Evolutionary conservation across 352 stramenopile species (phyloP).

Genomic region (Globisporangium takayamanum): DNA sequence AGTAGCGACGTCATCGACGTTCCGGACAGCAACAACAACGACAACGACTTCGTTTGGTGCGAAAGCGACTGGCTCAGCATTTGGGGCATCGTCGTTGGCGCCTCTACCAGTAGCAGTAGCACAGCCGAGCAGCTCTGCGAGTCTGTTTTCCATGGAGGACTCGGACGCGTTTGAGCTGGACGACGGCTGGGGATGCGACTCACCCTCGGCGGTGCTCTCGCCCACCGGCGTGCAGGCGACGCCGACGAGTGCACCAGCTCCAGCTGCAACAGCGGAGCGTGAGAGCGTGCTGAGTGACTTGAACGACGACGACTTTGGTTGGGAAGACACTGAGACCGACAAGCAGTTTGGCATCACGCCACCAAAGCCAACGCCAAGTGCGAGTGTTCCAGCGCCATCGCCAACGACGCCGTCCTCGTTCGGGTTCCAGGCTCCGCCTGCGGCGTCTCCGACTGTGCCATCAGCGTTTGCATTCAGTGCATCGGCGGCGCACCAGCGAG

Average conservation of each 20-base stretch:
- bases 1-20: neutral
- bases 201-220: slow-evolving; percentile 60
- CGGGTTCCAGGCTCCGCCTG: neutral
- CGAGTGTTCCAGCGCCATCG: neutral
- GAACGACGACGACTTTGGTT: slow-evolving; percentile 36
- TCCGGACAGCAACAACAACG: neutral
- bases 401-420: neutral
- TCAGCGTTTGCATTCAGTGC: neutral
- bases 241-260: slow-evolving; percentile 12
- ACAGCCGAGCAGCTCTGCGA: slow-evolving; percentile 26
- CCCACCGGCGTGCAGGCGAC: slow-evolving; percentile 47
- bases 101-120: neutral
- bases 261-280: slow-evolving; percentile 2
- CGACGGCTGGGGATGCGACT: slow-evolving; percentile 71
- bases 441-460: neutral
- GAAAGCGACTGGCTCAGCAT: slow-evolving; percentile 1
- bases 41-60: neutral
- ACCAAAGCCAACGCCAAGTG: slow-evolving; percentile 8
- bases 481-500: neutral
- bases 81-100: neutral
- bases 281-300: slow-evolving; percentile 1
- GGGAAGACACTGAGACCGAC: slow-evolving; percentile 34
- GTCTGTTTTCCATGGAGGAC: slow-evolving; percentile 74
- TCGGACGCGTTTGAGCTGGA: slow-evolving; percentile 50
- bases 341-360: slow-evolving; percentile 12